Evolutionary conservation across 352 stramenopile genomes (phyloP).

Genomic region (Peronosclerospora sorghi): DNA sequence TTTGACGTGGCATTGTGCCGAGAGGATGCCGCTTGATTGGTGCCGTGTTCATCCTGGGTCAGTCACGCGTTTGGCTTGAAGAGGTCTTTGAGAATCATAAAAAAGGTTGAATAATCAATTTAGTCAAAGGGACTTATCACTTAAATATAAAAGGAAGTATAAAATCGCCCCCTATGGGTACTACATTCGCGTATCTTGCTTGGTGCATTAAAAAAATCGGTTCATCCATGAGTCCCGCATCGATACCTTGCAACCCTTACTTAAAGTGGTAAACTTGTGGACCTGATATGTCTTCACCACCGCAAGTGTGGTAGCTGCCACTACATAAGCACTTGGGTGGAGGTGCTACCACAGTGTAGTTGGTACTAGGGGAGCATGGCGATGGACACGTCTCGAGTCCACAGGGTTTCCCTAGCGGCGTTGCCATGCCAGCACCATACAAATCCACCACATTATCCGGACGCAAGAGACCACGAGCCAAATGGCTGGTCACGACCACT

Average conservation of each 20-base stretch:
- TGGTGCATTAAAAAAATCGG: constrained; percentile 18
- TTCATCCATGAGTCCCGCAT: constrained; percentile 24
- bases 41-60: constrained; percentile 74
- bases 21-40: constrained; percentile 71
- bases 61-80: constrained; percentile 60
- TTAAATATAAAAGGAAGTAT: no score
- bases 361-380: no score
- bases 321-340: constrained; percentile 43
- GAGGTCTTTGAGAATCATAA: constrained; percentile 53
- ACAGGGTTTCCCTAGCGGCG: constrained; percentile 21
- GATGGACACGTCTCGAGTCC: no score
- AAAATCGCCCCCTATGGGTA: constrained; percentile 31
- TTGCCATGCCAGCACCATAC: no score
- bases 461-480: constrained; percentile 46
- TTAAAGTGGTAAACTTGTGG: no score
- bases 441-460: no score
- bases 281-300: constrained; percentile 18
- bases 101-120: no score
- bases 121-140: no score
- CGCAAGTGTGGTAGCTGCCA: constrained; percentile 42
- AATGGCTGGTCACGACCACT: constrained; percentile 53
- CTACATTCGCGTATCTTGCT: constrained; percentile 21
- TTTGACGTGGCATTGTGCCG: constrained; percentile 65
- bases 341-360: no score
- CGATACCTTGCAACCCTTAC: constrained; percentile 67